Base-by-base conservation (phyloP, 139 green algal species). In the Chlorella ohadii region DNA sequence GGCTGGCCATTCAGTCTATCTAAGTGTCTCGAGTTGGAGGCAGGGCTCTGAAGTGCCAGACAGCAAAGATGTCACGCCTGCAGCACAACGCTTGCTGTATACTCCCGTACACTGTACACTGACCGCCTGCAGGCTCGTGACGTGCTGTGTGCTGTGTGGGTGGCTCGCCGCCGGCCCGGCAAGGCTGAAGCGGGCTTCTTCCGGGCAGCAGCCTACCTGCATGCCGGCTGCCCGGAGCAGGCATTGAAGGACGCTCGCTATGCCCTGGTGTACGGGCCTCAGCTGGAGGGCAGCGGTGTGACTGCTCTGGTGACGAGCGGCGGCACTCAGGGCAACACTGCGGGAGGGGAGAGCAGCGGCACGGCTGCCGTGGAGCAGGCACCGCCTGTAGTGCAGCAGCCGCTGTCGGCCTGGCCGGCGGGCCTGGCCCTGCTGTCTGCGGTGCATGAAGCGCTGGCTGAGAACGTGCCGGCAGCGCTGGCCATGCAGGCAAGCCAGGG, bases 381-480 rank as follows among this genome's bases (percentile, higher is more conserved):
- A 19, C 19, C 4, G 25, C 36, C 28, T 4, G 51, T 13, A 4
- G 15, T 59, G 11, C 12, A 0, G 76, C 31, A 17, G 25, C 70
- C 25, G 41, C 70, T 28, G 75, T 86, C 83, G 41, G 71, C n/a
- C 23, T 91, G 85, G 86, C 34, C 89, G 19, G 79, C 77, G 4
- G 89, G 83, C 27, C 78, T 87, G 56, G 63, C 73, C 0, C 65
- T 89, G 39, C 70, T 83, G 16, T 86, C 85, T 25, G 36, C 47
- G 0, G 79, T 75, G 27, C 66, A 85, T 16, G 89, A 93, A 59
- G 75, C 66, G 28, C 2, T 67, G 70, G 79, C 78, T 1, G 78
- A 90, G 39, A 90, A 89, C 56, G 74, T 84, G 31, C 71, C n/a
- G n/a, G 87, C 85, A 3, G 56, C 72, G 15, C 56, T 90, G 39